Conservation (phyloP, 495 filamentous ascomycete genomes). For the Staphylotrichum tortipilum region DNA sequence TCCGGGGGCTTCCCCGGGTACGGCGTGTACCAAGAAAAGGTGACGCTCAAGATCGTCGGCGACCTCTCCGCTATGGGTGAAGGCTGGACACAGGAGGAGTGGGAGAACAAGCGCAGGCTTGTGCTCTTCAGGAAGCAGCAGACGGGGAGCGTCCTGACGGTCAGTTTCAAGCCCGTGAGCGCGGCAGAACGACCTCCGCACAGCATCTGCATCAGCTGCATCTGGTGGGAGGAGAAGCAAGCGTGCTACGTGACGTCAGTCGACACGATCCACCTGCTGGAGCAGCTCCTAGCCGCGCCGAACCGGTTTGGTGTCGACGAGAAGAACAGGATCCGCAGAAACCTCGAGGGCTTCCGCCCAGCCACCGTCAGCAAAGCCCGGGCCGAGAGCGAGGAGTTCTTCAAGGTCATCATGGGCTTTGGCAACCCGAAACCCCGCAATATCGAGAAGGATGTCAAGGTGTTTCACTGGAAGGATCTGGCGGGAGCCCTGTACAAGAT, state of each 20-base stretch:
- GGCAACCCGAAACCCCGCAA: constrained; percentile 88
- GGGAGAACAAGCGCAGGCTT: constrained; percentile 63
- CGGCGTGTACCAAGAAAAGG: constrained; percentile 71
- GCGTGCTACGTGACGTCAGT: constrained; percentile 93
- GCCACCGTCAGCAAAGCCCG: constrained; percentile 88
- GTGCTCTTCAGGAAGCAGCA: constrained; percentile 81
- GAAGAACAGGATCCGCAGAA: constrained; percentile 94
- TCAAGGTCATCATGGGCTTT: constrained; percentile 98
- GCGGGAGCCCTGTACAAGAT: constrained; percentile 85
- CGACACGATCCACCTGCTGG: constrained; percentile 87
- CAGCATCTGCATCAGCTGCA: constrained; percentile 82
- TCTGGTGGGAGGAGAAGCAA: constrained; percentile 82
- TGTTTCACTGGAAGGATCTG: constrained; percentile 88
- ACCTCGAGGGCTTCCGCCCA: constrained; percentile 85
- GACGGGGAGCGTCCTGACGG: constrained; percentile 61
- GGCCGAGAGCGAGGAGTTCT: constrained; percentile 86
- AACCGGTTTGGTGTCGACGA: constrained; percentile 86
- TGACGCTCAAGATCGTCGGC: constrained; percentile 72
- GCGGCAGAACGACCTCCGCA: constrained; percentile 62
- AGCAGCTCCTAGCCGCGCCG: constrained; percentile 65
- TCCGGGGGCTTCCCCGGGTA: constrained; percentile 25
- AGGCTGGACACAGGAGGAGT: constrained; percentile 74
- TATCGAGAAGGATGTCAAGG: constrained; percentile 98
- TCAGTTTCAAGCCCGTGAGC: constrained; percentile 61
- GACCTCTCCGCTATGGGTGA: constrained; percentile 72